Conservation (phyloP, 2,329 filamentous ascomycete genomes). For the Monilinia laxa region DNA sequence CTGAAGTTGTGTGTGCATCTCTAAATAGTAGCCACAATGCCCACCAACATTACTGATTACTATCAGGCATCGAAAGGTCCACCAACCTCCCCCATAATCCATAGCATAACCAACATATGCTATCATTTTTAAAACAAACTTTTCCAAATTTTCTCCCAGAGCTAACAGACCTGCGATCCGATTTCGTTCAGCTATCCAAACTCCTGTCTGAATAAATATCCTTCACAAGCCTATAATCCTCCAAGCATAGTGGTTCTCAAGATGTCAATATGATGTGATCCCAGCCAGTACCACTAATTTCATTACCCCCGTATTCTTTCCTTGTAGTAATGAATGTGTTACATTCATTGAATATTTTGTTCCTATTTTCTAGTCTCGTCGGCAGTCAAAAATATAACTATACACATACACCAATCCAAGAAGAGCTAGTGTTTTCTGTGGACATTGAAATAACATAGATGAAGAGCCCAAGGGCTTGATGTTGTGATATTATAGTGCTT, state of each 20-base stretch:
- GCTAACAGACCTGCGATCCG: slow-evolving; percentile 10
- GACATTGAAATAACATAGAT: neutral
- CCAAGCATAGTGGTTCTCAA: neutral
- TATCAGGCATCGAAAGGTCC: no score
- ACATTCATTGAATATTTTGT: slow-evolving; percentile 2
- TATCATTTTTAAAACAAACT: no score
- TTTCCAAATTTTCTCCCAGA: no score
- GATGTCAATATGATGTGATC: neutral
- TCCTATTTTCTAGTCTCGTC: neutral
- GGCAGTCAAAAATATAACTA: neutral
- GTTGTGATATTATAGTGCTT: no score
- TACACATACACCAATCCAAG: neutral
- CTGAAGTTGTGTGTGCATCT: no score
- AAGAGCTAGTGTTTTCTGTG: neutral
- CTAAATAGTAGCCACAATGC: no score
- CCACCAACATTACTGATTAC: no score
- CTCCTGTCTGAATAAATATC: neutral
- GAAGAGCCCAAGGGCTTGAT: no score
- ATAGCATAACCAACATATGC: no score
- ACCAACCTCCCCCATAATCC: no score
- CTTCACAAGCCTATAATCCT: neutral
- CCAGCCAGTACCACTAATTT: slow-evolving; percentile 1
- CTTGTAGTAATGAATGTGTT: neutral
- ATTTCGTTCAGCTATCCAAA: slow-evolving; percentile 8
- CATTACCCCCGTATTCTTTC: slow-evolving; percentile 2